Conservation (phyloP, 2,329 filamentous ascomycete species). For the Phyllosticta capitalensis region DNA sequence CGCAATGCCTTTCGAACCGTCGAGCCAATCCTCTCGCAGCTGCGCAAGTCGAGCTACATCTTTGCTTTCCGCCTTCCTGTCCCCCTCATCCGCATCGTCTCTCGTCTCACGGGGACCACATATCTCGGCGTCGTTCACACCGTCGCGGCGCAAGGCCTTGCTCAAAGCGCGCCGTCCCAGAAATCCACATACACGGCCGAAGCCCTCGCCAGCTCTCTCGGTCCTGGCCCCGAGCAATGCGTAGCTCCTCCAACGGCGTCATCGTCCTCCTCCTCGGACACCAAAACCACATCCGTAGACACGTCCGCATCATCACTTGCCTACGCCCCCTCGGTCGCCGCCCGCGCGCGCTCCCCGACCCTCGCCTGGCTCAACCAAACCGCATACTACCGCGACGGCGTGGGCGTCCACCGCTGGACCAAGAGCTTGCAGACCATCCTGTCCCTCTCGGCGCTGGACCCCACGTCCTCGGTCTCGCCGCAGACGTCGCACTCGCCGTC, state of each 20-base stretch:
- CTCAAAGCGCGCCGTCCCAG: slow-evolving; percentile 12
- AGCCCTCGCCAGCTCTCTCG: slow-evolving; percentile 41
- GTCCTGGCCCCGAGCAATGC: slow-evolving; percentile 40
- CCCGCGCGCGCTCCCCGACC: slow-evolving; percentile 12
- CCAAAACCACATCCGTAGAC: neutral
- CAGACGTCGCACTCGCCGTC: slow-evolving; percentile 3
- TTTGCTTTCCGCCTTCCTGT: slow-evolving; percentile 45
- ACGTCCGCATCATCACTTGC: neutral
- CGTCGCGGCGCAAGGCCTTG: slow-evolving; percentile 24
- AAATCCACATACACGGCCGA: slow-evolving; percentile 29
- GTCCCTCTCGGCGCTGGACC: slow-evolving; percentile 37
- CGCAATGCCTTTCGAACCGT: slow-evolving; percentile 35
- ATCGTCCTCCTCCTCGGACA: neutral
- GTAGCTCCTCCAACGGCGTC: slow-evolving; percentile 14
- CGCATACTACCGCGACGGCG: slow-evolving; percentile 44
- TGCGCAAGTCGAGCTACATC: slow-evolving; percentile 44
- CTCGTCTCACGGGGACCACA: slow-evolving; percentile 41
- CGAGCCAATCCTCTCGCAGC: slow-evolving; percentile 40
- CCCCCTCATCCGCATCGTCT: slow-evolving; percentile 34
- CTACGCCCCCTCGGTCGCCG: slow-evolving; percentile 6
- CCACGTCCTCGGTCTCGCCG: slow-evolving; percentile 13
- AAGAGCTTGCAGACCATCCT: slow-evolving; percentile 43
- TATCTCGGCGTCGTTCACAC: slow-evolving; percentile 37
- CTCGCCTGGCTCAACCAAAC: slow-evolving; percentile 44
- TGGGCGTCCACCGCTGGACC: slow-evolving; percentile 37